phyloP scores from a whole-genome alignment of 2,329 filamentous ascomycete species.

The Pestalotiopsis sp. region DNA sequence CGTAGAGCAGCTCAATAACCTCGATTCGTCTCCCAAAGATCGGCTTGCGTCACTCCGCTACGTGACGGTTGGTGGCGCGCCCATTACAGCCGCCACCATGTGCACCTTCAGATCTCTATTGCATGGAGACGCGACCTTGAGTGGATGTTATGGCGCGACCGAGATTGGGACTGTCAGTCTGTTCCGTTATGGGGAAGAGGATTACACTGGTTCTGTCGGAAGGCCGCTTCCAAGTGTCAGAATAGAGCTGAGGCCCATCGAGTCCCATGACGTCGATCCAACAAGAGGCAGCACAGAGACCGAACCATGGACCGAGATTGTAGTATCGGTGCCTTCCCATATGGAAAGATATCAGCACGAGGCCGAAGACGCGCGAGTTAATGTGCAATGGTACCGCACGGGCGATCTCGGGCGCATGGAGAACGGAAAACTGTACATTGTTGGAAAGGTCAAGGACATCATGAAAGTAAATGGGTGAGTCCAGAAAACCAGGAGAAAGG shows the following conservation, averaged over 20 bases:
- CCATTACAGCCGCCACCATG: slow-evolving; percentile 44
- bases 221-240: slow-evolving; percentile 40
- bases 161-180: slow-evolving; percentile 51
- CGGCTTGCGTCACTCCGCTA: slow-evolving; percentile 44
- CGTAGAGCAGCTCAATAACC: slow-evolving; percentile 37
- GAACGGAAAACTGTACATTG: slow-evolving; percentile 39
- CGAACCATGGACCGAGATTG: neutral
- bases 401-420: slow-evolving; percentile 42
- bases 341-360: slow-evolving; percentile 23
- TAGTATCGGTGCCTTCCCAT: neutral
- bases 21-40: slow-evolving; percentile 25
- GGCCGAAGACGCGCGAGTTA: slow-evolving; percentile 16
- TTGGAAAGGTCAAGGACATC: slow-evolving; percentile 44
- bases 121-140: slow-evolving; percentile 40
- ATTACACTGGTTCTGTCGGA: slow-evolving; percentile 50
- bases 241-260: slow-evolving; percentile 16
- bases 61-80: slow-evolving; percentile 51
- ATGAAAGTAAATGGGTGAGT: slow-evolving; percentile 49
- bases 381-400: slow-evolving; percentile 42
- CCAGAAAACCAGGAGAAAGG: neutral
- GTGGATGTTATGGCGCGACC: slow-evolving; percentile 58
- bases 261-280: neutral
- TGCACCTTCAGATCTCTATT: slow-evolving; percentile 43
- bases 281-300: neutral
- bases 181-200: slow-evolving; percentile 39